These are phyloP conservation scores for Escovopsis weberi DNA, from an alignment of 2,329 filamentous ascomycete genomes.

Conservation along the genomic window DNA sequence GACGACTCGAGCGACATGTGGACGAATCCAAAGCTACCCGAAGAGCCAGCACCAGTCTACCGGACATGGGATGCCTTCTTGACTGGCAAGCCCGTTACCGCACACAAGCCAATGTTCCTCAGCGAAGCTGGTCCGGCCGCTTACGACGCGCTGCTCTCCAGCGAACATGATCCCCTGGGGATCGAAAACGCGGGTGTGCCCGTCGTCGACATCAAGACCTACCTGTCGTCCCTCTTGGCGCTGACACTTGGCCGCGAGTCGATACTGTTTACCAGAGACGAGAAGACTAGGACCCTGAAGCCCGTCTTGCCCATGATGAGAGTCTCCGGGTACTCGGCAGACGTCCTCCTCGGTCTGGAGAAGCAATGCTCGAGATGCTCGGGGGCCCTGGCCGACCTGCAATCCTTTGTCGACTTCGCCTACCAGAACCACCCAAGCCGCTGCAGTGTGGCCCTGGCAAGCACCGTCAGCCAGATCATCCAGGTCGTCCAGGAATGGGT, in stretches of 20 bases:
- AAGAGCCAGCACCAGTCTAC: constrained; percentile 25
- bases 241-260: constrained; percentile 59
- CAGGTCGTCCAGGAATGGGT: constrained; percentile 35
- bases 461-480: constrained; percentile 32
- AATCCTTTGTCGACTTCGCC: constrained; percentile 29
- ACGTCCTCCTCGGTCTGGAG: constrained; percentile 32
- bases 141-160: constrained; percentile 48
- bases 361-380: constrained; percentile 32
- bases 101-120: constrained; percentile 38
- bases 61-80: constrained; percentile 58
- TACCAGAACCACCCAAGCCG: constrained; percentile 30
- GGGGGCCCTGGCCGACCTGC: constrained; percentile 30
- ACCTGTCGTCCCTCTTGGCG: constrained; percentile 44
- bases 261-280: constrained; percentile 51
- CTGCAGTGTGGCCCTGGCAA: constrained; percentile 37
- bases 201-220: constrained; percentile 33
- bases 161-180: constrained; percentile 24
- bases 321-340: constrained; percentile 41
- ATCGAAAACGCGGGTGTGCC: constrained; percentile 23
- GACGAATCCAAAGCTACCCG: constrained; percentile 25
- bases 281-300: constrained; percentile 36
- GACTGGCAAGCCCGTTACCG: constrained; percentile 17
- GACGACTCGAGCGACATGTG: constrained; percentile 24
- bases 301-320: constrained; percentile 31
- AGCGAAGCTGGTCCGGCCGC: constrained; percentile 52